Conservation (phyloP, 805 yeast genomes). For the Sporopachydermia lactativora region DNA sequence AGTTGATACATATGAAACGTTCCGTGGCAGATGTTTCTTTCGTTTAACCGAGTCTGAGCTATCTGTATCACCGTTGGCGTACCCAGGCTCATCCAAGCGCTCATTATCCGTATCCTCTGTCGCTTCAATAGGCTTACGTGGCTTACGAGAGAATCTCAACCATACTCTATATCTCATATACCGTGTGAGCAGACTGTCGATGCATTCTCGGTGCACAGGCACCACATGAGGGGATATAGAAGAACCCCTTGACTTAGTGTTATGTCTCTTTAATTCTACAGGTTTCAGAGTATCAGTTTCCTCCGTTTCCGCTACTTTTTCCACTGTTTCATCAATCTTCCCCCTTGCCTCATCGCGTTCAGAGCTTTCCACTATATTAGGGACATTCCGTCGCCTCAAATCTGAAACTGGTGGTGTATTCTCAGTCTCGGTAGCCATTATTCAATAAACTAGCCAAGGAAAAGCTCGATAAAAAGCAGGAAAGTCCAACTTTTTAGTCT, state of each 20-base stretch:
- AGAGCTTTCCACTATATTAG: neutral
- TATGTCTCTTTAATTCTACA: neutral
- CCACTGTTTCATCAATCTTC: neutral
- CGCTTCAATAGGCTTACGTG: too few species aligned
- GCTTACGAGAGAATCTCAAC: conserved; percentile 1
- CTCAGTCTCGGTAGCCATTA: too few species aligned
- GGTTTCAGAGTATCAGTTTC: too few species aligned
- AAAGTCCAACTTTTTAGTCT: too few species aligned
- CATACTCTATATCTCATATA: neutral
- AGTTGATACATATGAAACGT: neutral
- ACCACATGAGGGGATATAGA: neutral
- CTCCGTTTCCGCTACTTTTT: neutral
- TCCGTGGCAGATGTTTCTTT: neutral
- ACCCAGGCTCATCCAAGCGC: conserved; percentile 15
- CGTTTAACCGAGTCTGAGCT: neutral
- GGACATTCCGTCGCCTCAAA: neutral
- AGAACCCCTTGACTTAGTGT: neutral
- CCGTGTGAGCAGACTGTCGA: neutral
- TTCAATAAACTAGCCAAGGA: too few species aligned
- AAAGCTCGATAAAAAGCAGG: too few species aligned
- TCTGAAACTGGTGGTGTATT: too few species aligned
- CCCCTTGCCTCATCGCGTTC: neutral
- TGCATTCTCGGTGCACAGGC: neutral
- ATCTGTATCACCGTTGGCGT: neutral
- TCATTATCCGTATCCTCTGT: conserved; percentile 46